These are phyloP conservation scores for Truncatella angustata DNA, from an alignment of 2,329 filamentous ascomycete species.

Conservation along the genomic window DNA sequence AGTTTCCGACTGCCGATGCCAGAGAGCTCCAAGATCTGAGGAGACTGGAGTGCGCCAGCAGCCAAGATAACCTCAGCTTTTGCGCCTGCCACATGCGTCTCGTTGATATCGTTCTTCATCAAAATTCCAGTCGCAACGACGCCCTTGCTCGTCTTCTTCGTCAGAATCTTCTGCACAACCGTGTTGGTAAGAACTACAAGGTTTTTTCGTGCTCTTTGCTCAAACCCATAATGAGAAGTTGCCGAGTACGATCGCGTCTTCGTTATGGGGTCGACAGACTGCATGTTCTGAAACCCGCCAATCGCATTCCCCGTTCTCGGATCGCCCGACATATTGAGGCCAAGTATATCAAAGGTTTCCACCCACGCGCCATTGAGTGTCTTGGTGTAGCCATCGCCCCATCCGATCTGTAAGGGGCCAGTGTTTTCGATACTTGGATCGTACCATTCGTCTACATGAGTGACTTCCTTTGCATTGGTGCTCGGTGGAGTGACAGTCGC, in stretches of 20 bases:
- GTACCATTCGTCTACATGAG: conserved; percentile 21
- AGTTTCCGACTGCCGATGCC: conserved; percentile 44
- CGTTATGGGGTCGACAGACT: conserved; percentile 28
- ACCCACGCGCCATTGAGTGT: conserved; percentile 35
- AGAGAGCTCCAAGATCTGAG: conserved; percentile 50
- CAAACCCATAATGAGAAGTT: conserved; percentile 32
- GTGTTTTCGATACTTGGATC: conserved; percentile 25
- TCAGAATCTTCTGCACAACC: conserved; percentile 31
- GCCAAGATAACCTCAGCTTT: conserved; percentile 46
- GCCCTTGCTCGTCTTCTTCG: conserved; percentile 21
- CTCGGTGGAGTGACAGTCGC: conserved; percentile 5
- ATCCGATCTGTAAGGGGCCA: conserved; percentile 37
- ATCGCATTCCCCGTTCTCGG: conserved; percentile 27
- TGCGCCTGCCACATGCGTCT: conserved; percentile 8
- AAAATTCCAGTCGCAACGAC: conserved; percentile 33
- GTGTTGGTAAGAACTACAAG: conserved; percentile 33
- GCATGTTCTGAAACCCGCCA: conserved; percentile 32
- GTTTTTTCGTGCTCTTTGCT: conserved; percentile 30
- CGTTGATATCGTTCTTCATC: conserved; percentile 17
- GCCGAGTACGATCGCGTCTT: conserved; percentile 31
- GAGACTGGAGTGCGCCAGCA: conserved; percentile 48
- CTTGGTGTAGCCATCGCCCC: conserved; percentile 29
- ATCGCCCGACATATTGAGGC: conserved; percentile 30
- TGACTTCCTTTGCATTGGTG: not conserved
- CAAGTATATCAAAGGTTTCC: conserved; percentile 33